These are phyloP conservation scores for Pyrenochaeta sp. DNA, from an alignment of 2,329 filamentous ascomycete genomes.

Conservation along the genomic window DNA sequence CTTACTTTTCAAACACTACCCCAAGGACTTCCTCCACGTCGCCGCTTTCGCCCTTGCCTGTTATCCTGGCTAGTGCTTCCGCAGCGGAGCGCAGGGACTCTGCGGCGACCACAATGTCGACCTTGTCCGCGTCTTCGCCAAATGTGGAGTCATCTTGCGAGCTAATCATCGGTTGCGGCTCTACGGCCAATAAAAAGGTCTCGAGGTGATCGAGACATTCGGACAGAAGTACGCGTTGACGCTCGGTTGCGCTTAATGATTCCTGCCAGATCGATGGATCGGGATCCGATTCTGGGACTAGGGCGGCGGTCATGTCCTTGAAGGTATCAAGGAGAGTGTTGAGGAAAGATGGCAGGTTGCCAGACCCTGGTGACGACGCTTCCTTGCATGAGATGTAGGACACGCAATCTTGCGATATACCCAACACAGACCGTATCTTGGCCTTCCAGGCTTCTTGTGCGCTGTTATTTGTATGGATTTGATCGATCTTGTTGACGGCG, in stretches of 20 bases:
- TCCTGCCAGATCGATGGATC: slow-evolving; percentile 78
- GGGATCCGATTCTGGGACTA: slow-evolving; percentile 52
- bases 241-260: slow-evolving; percentile 87
- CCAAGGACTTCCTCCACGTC: slow-evolving; percentile 96
- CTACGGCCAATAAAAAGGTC: slow-evolving; percentile 72
- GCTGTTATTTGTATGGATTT: slow-evolving; percentile 49
- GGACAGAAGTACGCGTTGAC: slow-evolving; percentile 82
- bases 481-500: slow-evolving; percentile 69
- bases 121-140: slow-evolving; percentile 53
- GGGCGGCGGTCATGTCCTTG: slow-evolving; percentile 69
- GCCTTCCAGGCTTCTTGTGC: slow-evolving; percentile 27
- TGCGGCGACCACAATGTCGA: slow-evolving; percentile 89
- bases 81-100: slow-evolving; percentile 75
- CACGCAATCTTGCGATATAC: slow-evolving; percentile 53
- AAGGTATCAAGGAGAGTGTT: slow-evolving; percentile 74
- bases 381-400: slow-evolving; percentile 78
- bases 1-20: slow-evolving; percentile 96
- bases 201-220: slow-evolving; percentile 76
- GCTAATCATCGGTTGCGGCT: slow-evolving; percentile 12
- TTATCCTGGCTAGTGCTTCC: slow-evolving; percentile 74
- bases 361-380: slow-evolving; percentile 62
- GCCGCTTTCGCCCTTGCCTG: slow-evolving; percentile 81
- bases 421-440: slow-evolving; percentile 30
- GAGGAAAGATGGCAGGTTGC: slow-evolving; percentile 75
- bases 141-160: slow-evolving; percentile 3